A percentile compares a stretch with the other conserved stretches of the same genome.
Conservation (phyloP, 768 basidiomycete species). For the Clitopilus hobsonii region DNA sequence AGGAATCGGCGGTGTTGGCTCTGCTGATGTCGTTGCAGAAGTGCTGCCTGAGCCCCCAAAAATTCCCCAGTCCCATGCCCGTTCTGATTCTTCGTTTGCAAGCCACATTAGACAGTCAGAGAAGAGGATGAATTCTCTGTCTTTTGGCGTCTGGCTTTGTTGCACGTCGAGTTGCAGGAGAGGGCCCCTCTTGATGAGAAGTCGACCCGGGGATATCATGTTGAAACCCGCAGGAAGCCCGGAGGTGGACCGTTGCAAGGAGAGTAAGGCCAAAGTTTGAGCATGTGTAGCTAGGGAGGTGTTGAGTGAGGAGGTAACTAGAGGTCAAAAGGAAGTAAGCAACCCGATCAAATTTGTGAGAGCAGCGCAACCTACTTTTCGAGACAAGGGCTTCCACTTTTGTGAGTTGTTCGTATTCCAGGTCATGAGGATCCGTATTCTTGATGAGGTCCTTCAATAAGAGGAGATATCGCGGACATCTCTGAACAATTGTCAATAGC, state of each 20-base stretch:
- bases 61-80: conserved; percentile 29
- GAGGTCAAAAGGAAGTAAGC: neutral
- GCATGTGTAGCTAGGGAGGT: conserved; percentile 75
- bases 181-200: conserved; percentile 62
- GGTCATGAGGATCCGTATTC: conserved; percentile 59
- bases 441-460: conserved; percentile 75
- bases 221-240: conserved; percentile 61
- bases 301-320: conserved; percentile 77
- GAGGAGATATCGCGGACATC: conserved; percentile 83
- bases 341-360: neutral
- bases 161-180: conserved; percentile 49
- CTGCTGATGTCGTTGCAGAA: too few species aligned
- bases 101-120: conserved; percentile 82
- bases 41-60: conserved; percentile 18
- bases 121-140: conserved; percentile 76
- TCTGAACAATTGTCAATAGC: conserved; percentile 82
- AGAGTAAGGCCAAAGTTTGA: conserved; percentile 68
- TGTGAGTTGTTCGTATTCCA: conserved; percentile 61
- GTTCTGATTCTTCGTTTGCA: conserved; percentile 41
- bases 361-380: conserved; percentile 49
- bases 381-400: conserved; percentile 63
- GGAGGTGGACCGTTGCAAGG: conserved; percentile 73
- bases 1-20: too few species aligned
- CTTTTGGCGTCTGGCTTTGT: conserved; percentile 41
- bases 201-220: conserved; percentile 78